Evolutionary conservation across 768 basidiomycete species (phyloP), one percentile per base, ranked within the genome.

Genomic region (Steccherinum ochraceum): DNA sequence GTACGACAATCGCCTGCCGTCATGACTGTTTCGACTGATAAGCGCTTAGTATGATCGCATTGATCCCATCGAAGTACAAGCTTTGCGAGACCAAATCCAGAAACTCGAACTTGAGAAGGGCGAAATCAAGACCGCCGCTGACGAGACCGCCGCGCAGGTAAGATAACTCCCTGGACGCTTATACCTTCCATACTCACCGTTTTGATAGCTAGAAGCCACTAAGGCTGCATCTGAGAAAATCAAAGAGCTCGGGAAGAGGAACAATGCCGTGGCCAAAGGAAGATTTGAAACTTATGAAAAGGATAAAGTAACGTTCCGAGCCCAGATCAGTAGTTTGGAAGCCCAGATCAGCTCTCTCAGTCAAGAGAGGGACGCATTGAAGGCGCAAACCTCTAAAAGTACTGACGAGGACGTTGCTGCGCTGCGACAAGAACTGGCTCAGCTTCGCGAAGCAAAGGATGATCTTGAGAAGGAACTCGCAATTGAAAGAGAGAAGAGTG

Each of bases 41-140:
- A 20, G 24, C 59, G 24, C 23, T 0, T 19, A 90, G 87, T 92
- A 92, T 61, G 89, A 93, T 58, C 87, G 91, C 42, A 85, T 89
- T 57, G 91, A 93, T 63, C 90, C 91, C 16, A 81, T 85, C 2
- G 91, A 93, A 60, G 72, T 93, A 30, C 87, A 91, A 60, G 74
- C 77, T 5, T 73, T 93, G 49, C 88, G 83, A 65, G 85, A 86
- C 20, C 84, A 91, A 61, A 77, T 87, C 7, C 76, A 79, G 48
- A 66, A 64, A 46, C 54, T 58, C 1, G 56, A 59, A 26, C 44
- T 53, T 19, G 61, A 65, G 41, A 50, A 40, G 4, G 30, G 16
- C 7, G 7, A 35, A 16, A 7, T 35, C 7, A 16, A 7, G 30
- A 35, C 7, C 7, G 16, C 30, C 16, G 16, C 30, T 7, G 30